Percentiles rank a stretch among this genome's conserved stretches.
These are phyloP conservation scores for Candida hungchunana DNA, from an alignment of 805 yeast genomes.

Conservation along the genomic window DNA sequence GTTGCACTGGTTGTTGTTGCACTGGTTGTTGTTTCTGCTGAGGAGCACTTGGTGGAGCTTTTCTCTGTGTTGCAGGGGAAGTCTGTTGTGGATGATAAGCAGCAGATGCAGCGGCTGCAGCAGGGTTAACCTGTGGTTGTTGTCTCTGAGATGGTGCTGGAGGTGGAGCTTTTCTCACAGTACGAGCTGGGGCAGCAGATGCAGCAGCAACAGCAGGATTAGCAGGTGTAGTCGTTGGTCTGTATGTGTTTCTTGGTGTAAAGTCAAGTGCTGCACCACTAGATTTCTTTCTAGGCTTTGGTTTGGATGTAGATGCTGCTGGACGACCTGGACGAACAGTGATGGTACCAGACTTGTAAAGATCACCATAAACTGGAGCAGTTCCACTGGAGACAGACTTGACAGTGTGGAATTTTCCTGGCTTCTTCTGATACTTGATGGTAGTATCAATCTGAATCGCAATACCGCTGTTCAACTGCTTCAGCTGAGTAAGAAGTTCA, in stretches of 20 bases:
- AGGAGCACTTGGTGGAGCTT: slow-evolving; percentile 26
- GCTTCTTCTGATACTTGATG: slow-evolving; percentile 83
- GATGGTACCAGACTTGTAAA: slow-evolving; percentile 85
- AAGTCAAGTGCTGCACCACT: slow-evolving; percentile 25
- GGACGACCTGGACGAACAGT: slow-evolving; percentile 79
- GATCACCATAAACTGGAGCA: slow-evolving; percentile 66
- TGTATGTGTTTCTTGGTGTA: slow-evolving; percentile 26
- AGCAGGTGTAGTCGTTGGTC: slow-evolving; percentile 2
- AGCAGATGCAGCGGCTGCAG: slow-evolving; percentile 34
- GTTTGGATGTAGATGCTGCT: slow-evolving; percentile 62
- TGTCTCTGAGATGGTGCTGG: slow-evolving; percentile 26
- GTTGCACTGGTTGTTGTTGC: slow-evolving; percentile 30
- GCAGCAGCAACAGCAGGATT: not conserved
- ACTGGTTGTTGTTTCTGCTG: slow-evolving; percentile 36
- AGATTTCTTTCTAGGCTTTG: slow-evolving; percentile 63
- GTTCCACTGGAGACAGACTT: slow-evolving; percentile 59
- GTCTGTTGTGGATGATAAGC: slow-evolving; percentile 32
- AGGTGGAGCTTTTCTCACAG: slow-evolving; percentile 26
- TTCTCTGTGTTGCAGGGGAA: slow-evolving; percentile 22
- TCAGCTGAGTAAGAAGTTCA: slow-evolving; percentile 74
- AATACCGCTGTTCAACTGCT: slow-evolving; percentile 53
- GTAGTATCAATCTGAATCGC: slow-evolving; percentile 65
- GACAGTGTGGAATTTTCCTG: slow-evolving; percentile 72
- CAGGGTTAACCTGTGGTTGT: slow-evolving; percentile 11
- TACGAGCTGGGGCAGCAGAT: slow-evolving; percentile 2